These are phyloP conservation scores for Tympanopsis confertula DNA, from an alignment of 2,329 filamentous ascomycete genomes.

Conservation along the genomic window DNA sequence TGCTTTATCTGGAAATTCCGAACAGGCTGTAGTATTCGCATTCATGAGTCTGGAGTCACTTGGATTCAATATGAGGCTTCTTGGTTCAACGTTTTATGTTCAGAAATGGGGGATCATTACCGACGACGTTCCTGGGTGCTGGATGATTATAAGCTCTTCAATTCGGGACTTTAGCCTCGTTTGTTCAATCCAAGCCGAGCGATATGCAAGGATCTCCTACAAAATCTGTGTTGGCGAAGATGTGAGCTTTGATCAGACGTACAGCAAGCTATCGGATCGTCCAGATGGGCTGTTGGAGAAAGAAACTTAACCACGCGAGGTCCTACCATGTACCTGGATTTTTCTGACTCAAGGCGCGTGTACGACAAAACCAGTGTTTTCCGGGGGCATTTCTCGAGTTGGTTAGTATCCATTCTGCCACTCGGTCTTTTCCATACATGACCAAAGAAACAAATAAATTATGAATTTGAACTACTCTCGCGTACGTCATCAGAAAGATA, in stretches of 20 bases:
- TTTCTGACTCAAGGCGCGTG: too few relatives aligned
- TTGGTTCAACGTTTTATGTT: constrained; percentile 7
- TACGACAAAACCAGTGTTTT: too few relatives aligned
- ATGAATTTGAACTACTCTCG: too few relatives aligned
- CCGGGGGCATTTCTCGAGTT: too few relatives aligned
- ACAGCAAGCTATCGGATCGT: too few relatives aligned
- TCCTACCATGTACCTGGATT: too few relatives aligned
- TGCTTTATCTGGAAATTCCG: neutral
- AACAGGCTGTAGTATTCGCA: constrained; percentile 7
- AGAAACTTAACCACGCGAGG: too few relatives aligned
- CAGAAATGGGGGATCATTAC: constrained; percentile 10
- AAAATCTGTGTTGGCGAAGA: constrained; percentile 13
- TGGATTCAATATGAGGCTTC: constrained; percentile 11
- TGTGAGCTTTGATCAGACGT: constrained; percentile 4
- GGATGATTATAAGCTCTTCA: constrained; percentile 4
- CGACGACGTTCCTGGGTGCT: constrained; percentile 1
- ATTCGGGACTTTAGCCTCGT: constrained; percentile 11
- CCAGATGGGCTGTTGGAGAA: too few relatives aligned
- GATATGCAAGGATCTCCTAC: constrained; percentile 10
- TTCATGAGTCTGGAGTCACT: constrained; percentile 12
- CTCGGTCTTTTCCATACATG: too few relatives aligned
- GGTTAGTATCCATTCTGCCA: too few relatives aligned
- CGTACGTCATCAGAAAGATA: too few relatives aligned
- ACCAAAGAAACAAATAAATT: too few relatives aligned
- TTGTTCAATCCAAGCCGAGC: constrained; percentile 7